Conservation (phyloP, 164 flowering plant species). For the Amborella trichopoda region DNA sequence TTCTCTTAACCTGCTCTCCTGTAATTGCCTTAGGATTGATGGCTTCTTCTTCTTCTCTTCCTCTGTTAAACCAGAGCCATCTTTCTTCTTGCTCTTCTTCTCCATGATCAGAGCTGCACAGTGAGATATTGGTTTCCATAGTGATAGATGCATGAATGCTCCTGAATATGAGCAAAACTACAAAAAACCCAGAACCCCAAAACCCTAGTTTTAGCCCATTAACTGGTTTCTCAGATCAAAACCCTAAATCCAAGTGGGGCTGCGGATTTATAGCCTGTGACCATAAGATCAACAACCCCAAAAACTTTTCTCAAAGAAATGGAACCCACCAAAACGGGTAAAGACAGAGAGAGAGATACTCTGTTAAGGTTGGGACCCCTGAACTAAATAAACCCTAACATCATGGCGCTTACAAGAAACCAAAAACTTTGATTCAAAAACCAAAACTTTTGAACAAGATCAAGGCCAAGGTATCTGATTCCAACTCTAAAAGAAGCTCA, state of each 20-base stretch:
- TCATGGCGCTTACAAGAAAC: too few species aligned
- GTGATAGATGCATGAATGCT: slow-evolving; percentile 49
- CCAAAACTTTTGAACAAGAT: too few species aligned
- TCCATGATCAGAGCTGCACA: slow-evolving; percentile 74
- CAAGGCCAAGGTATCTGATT: too few species aligned
- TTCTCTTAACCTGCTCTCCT: slow-evolving; percentile 76
- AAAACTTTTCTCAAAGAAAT: too few species aligned
- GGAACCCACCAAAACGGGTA: too few species aligned
- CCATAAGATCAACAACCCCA: too few species aligned
- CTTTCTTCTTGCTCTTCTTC: slow-evolving; percentile 49
- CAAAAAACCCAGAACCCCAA: slow-evolving; percentile 10
- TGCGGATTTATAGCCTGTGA: too few species aligned
- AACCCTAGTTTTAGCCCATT: slow-evolving; percentile 18
- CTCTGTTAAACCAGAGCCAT: slow-evolving; percentile 35
- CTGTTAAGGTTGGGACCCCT: too few species aligned
- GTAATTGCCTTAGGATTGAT: slow-evolving; percentile 46
- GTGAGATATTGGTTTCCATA: slow-evolving; percentile 87
- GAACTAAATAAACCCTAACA: too few species aligned
- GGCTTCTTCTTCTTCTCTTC: slow-evolving; percentile 29
- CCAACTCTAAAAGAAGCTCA: too few species aligned
- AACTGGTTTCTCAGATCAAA: neutral
- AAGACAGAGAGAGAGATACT: too few species aligned
- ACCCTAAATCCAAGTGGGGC: neutral
- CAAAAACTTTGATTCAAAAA: too few species aligned
- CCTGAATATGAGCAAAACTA: slow-evolving; percentile 2